Percentiles rank a stretch among this genome's conserved stretches.
Evolutionary conservation across 164 flowering plant species (phyloP).

Genomic region (Magnolia kwangsiensis): DNA sequence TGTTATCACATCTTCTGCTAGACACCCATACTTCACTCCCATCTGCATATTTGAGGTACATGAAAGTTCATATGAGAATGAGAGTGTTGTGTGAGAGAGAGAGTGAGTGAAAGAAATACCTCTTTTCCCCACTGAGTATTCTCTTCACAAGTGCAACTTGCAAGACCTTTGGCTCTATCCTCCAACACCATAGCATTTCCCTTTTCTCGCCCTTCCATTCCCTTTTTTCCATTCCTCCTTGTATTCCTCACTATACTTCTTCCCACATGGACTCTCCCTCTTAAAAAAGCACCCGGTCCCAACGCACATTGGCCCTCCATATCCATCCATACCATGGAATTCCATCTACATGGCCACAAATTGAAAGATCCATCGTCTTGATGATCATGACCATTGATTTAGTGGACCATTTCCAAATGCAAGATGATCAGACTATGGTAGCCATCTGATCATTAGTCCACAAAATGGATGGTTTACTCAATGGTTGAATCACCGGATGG

Average conservation of each 20-base stretch:
- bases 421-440: too few relatives aligned
- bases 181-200: constrained; percentile 31
- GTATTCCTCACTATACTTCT: constrained; percentile 18
- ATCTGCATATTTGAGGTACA: constrained; percentile 30
- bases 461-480: too few relatives aligned
- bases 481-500: too few relatives aligned
- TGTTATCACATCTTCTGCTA: constrained; percentile 62
- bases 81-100: constrained; percentile 4
- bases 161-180: constrained; percentile 36
- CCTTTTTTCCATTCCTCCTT: constrained; percentile 16
- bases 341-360: background rate
- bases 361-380: constrained; percentile 5
- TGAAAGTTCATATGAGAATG: background rate
- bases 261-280: constrained; percentile 53
- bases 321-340: constrained; percentile 28
- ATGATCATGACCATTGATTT: too few relatives aligned
- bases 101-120: constrained; percentile 29
- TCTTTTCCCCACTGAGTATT: constrained; percentile 61
- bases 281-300: constrained; percentile 83
- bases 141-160: constrained; percentile 47
- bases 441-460: too few relatives aligned
- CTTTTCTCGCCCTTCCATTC: background rate
- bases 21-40: constrained; percentile 62
- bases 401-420: background rate
- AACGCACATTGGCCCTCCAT: constrained; percentile 47